Evolutionary conservation across 1,139 yeast genomes (phyloP), one percentile per base, ranked within the genome.

Genomic region (Diutina pseudorugosa): DNA sequence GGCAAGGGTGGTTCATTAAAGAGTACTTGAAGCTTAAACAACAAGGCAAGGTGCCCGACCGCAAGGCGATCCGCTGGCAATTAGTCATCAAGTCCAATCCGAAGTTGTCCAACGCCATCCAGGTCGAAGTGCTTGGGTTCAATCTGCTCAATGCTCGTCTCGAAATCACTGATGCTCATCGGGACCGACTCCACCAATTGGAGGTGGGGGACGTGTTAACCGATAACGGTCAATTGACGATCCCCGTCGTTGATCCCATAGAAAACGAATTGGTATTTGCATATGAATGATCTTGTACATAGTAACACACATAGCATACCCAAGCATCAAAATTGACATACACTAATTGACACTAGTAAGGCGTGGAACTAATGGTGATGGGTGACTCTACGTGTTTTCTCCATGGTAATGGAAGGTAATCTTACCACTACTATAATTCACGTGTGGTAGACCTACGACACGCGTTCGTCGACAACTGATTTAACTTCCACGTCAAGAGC

Each of bases 111-210:
- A 27, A 25, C 18, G 27, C 18, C 4, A 27, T 45, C 4, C 40
- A n/a, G 21, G 49, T 45, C 2, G 49, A 45, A 11, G 49, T 27
- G n/a, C 40, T 45, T n/a, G 49, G 49, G 9, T 45, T 45, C 27
- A 27, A 27, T 23, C 49, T 16, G 23, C n/a, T 45, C n/a, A n/a
- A 9, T n/a, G 49, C 49, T 12, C 40, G 40, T 12, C 27, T 45
- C 21, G 49, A 45, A n/a, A 16, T 45, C 3, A 45, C 40, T 18
- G 40, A 25, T 4, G 21, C 23, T 33, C 27, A 45, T 18, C 49
- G 49, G 6, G n/a, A 25, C 2, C 3, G 7, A n/a, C 27, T 45
- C 7, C 20, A 25, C 14, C 16, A 14, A 7, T 25, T 45, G 21
- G 21, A 25, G 7, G 49, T 27, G 7, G 49, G 49, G 11, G 40